Evolutionary conservation across 306 rosid species (phyloP), one percentile per base, ranked within the genome.

Genomic region (Oxytropis ochrocephala): DNA sequence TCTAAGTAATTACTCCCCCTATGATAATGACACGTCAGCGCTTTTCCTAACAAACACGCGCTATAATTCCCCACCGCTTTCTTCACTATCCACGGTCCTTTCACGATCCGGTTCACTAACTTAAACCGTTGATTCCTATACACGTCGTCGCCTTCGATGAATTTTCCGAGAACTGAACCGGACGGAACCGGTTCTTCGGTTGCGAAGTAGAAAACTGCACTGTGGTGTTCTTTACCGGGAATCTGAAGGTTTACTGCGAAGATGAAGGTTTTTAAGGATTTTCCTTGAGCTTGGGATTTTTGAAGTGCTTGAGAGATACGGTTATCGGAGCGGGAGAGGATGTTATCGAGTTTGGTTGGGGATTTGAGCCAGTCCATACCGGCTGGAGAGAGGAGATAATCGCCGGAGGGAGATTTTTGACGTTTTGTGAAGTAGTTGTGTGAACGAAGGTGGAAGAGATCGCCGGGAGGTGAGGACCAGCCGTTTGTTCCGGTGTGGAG

Each of bases 51-150:
- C 47, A 92, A 43, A 30, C 98, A 92, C 32, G 98, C 98, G 19
- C 96, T 75, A 81, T 92, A 73, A 65, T 75, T 92, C 59, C 98
- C 98, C 47, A 86, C 93, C 70, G 98, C 72, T 49, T 88, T 88
- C 78, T 88, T 91, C 55, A 92, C 89, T 33, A 92, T 88, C 98
- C 98, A 92, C 44, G 98, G 96, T 1, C 98, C 98, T 49, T 92
- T 92, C 59, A 85, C 98, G 84, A 92, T 92, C 78, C 96, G 87
- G 80, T 88, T 92, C 83, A 92, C 96, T 58, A 92, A 56, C 78
- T 92, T 92, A 78, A 92, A 77, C 86, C 98, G 89, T 70, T 90
- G 96, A 52, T 92, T 92, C 38, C 96, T 39, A 72, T 86, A 92
- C 1, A 75, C 13, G 39, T 92, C 96, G 54, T 92, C 96, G 1